Evolutionary conservation across 148 eudicot genomes (phyloP), one percentile per base, ranked within the genome.

Genomic region (Camellia granthamiana): DNA sequence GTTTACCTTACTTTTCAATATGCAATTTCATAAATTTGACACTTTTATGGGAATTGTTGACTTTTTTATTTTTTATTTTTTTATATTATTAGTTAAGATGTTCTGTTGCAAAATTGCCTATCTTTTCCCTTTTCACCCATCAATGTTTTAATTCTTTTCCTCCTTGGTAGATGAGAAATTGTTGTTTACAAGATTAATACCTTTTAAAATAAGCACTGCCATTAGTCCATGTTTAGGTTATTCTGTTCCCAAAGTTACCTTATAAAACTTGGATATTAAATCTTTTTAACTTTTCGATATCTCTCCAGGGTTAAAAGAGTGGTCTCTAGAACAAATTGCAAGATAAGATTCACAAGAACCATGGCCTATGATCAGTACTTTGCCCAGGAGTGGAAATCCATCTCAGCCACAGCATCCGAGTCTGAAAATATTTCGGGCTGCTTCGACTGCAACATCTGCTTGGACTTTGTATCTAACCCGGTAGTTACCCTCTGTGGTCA

Each of bases 401-500:
- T 82, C 47, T 71, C 89, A 2, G n/a, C 83, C 41, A 74, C 72
- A 7, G 61, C 81, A 11, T 76, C 66, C 52, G 90, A 88, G 13
- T 41, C 85, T 12, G 90, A 87, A 69, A 82, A 71, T 58, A 63
- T 72, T 30, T 79, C 71, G 4, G 88, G 92, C 30, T 81, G 90
- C 78, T 94, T 94, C 19, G 97, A 94, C 77, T 92, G 98, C 91
- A 94, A 89, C 78, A 94, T 94, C 80, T 94, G 98, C 89, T 78
- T 94, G 49, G 93, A 92, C 80, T 85, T 81, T 60, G 95, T 90
- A 0, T 70, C 78, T 41, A 97, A 92, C 47, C 98, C 97, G 11
- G 97, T 92, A 11, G 95, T 92, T 71, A 94, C 98, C 79, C 89
- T 94, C 13, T 94, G 98, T 61, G 98, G 98, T 72, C 98, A 94